Percentiles rank a stretch among this genome's conserved stretches.
Conservation (phyloP, 2,329 filamentous ascomycete genomes). For the Colletotrichum ledebouriae region DNA sequence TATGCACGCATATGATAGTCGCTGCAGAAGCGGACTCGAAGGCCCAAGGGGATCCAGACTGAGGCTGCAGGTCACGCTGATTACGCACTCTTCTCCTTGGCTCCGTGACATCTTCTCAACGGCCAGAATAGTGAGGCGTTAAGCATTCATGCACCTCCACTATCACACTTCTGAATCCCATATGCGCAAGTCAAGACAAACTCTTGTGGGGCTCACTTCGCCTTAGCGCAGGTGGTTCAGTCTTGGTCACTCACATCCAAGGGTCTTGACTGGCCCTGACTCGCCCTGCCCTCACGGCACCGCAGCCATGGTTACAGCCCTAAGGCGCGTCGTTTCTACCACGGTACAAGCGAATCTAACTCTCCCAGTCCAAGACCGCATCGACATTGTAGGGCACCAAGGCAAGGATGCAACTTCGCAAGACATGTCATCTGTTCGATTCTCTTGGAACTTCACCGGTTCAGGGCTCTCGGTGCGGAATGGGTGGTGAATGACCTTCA, state of each 20-base stretch:
- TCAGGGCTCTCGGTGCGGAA: too few relatives aligned
- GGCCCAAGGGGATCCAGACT: background rate
- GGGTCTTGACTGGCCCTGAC: slow-evolving; percentile 29
- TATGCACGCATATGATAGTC: slow-evolving; percentile 11
- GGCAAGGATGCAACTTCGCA: slow-evolving; percentile 23
- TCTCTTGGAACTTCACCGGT: background rate
- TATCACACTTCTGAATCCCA: background rate
- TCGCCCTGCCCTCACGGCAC: slow-evolving; percentile 25
- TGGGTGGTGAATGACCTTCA: too few relatives aligned
- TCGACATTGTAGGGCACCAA: background rate
- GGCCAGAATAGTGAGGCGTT: background rate
- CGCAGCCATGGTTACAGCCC: slow-evolving; percentile 32
- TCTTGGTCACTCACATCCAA: slow-evolving; percentile 1
- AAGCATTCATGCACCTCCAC: background rate
- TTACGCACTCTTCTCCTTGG: slow-evolving; percentile 33
- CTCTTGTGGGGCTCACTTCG: slow-evolving; percentile 3
- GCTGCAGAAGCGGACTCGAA: slow-evolving; percentile 17
- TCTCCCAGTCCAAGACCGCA: slow-evolving; percentile 11
- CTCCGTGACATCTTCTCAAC: background rate
- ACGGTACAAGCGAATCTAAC: slow-evolving; percentile 38
- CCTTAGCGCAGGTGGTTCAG: background rate
- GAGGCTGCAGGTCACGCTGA: background rate
- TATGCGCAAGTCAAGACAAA: slow-evolving; percentile 2
- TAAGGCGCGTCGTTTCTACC: slow-evolving; percentile 42
- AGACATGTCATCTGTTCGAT: background rate